Evolutionary conservation across 768 basidiomycete genomes (phyloP), one percentile per base, ranked within the genome.

Genomic region (Jaapia argillacea): DNA sequence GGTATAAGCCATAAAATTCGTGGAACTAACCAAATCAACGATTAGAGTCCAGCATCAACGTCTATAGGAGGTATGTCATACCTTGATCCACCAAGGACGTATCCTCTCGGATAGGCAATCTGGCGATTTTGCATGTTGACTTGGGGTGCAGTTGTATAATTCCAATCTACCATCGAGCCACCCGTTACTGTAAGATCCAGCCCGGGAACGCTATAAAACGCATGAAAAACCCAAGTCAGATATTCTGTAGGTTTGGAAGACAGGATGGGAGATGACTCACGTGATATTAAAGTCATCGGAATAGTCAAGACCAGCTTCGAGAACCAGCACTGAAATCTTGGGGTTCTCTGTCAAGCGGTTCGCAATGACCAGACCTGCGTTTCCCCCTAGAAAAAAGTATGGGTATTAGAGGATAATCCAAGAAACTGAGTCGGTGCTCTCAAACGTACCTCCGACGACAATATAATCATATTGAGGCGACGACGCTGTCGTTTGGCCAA

Each of bases 1-100:
- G 14, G 53, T 55, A 44, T 56, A 60, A 3, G 50, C 43, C 51
- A 59, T 40, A 22, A 54, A 46, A 40, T 62, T 58, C 58, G 37
- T 38, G 10, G 21, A 10, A 7, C 37, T 22, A 38, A 7, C 10
- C 21, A 38, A 21, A 6, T 38, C 20, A 7, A 7, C 10, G 20
- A 13, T 13, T 21, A 21, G 13, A 22, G 16, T 33, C 16, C 28
- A 33, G 16, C 10, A 10, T 10, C 10, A 16, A 33, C 16, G 28
- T 33, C 10, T 16, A 33, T 10, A 33, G 10, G 28, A 33, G 16
- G 28, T 33, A 33, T 16, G n/a, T n/a, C n/a, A 16, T 33, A 33
- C 10, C 10, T 38, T 13, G 37, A 10, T 10, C 37, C 37, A 21
- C 37, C 37, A 10, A 38, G 21, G 22, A 10, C 20, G 21, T 10